Conservation (phyloP, 768 basidiomycete species). For the Mycena leptocephala region DNA sequence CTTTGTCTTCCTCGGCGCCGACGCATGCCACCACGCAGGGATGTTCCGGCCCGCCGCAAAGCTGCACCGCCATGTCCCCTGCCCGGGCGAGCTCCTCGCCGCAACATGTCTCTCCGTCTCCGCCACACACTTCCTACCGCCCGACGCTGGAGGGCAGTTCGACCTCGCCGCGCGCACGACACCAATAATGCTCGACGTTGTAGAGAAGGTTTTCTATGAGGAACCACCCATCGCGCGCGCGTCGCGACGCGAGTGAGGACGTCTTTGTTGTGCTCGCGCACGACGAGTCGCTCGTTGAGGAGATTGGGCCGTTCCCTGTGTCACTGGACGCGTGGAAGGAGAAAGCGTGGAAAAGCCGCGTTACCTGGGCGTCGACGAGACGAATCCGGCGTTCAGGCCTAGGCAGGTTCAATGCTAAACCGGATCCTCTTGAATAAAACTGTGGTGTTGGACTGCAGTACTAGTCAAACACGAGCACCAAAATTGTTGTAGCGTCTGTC, state of each 20-base stretch:
- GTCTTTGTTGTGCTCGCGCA: conserved; percentile 39
- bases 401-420: neutral
- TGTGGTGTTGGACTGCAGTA: no score
- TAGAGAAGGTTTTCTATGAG: conserved; percentile 20
- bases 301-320: conserved; percentile 31
- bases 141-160: conserved; percentile 10
- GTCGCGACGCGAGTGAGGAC: conserved; percentile 36
- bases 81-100: conserved; percentile 26
- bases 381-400: neutral
- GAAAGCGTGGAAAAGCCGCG: conserved; percentile 35
- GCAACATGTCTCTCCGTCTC: conserved; percentile 17
- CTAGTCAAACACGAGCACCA: no score
- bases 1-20: conserved; percentile 42
- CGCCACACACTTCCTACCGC: conserved; percentile 5
- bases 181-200: conserved; percentile 22
- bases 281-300: conserved; percentile 30
- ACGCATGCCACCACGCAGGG: conserved; percentile 39
- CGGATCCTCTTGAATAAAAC: no score
- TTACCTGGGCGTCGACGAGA: neutral
- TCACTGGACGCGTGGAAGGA: conserved; percentile 36
- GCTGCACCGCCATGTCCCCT: conserved; percentile 34
- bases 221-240: conserved; percentile 21
- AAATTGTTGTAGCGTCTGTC: no score
- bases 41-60: conserved; percentile 36
- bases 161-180: conserved; percentile 11